Conservation (phyloP, 164 flowering plant species). For the Taxillus chinensis region DNA sequence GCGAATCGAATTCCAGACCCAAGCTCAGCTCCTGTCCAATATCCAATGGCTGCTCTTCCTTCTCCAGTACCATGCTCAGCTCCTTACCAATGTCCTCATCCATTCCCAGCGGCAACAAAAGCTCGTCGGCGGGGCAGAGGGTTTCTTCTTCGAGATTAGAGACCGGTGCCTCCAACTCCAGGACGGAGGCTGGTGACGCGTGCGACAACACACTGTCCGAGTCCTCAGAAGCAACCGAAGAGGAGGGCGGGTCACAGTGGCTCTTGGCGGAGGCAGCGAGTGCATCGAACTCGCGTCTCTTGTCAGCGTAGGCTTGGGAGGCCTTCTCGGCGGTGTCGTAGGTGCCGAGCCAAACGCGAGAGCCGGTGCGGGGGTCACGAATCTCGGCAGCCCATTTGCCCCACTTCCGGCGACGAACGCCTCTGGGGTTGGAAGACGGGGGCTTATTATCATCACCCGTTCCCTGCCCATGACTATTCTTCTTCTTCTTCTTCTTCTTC, state of each 20-base stretch:
- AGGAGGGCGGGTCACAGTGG: background rate
- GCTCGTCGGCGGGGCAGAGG: background rate
- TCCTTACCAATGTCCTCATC: too few relatives aligned
- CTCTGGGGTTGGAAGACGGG: conserved; percentile 29
- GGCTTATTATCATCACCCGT: background rate
- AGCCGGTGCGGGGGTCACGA: conserved; percentile 54
- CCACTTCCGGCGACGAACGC: conserved; percentile 82
- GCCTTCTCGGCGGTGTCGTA: conserved; percentile 73
- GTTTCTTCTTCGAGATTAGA: background rate
- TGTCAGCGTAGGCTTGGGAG: conserved; percentile 47
- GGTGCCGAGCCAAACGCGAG: conserved; percentile 84
- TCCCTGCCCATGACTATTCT: too few relatives aligned
- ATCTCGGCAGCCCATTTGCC: conserved; percentile 99
- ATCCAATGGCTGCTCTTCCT: conserved; percentile 15
- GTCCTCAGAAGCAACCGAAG: conserved; percentile 6
- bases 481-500: conserved; percentile 9
- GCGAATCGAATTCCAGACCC: conserved; percentile 31
- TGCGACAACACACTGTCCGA: conserved; percentile 4
- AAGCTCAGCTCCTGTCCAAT: conserved; percentile 28
- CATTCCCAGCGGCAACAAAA: conserved; percentile 12
- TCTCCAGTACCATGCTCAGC: background rate
- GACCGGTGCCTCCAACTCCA: conserved; percentile 1
- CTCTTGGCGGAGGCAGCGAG: conserved; percentile 9
- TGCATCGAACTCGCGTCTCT: conserved; percentile 28
- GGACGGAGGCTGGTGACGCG: conserved; percentile 7